Conservation (phyloP, 192 early-diverging fungal genomes). For the Gaertneriomyces sp. region DNA sequence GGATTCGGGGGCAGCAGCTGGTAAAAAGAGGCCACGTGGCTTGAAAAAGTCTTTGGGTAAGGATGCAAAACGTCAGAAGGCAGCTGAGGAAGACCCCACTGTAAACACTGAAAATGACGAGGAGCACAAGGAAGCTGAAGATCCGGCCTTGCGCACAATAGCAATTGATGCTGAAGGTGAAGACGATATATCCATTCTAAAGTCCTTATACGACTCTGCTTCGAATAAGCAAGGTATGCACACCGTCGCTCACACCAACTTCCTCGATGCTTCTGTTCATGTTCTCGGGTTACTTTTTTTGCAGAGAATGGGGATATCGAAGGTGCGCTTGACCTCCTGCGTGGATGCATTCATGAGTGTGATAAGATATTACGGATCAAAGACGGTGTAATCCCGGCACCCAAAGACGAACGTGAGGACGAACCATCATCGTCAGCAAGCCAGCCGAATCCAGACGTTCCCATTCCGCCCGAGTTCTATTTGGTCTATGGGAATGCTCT, state of each 20-base stretch:
- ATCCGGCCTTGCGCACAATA: conserved; percentile 12
- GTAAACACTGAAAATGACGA: background rate
- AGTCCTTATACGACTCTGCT: conserved; percentile 50
- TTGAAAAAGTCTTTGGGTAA: conserved; percentile 23
- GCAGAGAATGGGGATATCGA: conserved; percentile 35
- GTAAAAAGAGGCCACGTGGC: conserved; percentile 22
- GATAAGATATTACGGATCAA: conserved; percentile 49
- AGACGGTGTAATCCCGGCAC: conserved; percentile 6
- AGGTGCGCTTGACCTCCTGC: conserved; percentile 41
- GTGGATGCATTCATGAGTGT: conserved; percentile 59
- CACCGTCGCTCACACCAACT: background rate
- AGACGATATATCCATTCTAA: conserved; percentile 51
- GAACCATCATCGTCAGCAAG: background rate
- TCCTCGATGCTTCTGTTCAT: background rate
- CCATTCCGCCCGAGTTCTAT: conserved; percentile 48
- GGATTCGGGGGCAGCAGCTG: too few species aligned
- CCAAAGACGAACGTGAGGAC: background rate
- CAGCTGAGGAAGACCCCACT: background rate
- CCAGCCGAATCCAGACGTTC: background rate
- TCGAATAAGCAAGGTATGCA: conserved; percentile 29
- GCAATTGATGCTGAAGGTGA: conserved; percentile 25
- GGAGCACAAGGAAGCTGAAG: background rate
- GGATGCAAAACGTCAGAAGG: background rate
- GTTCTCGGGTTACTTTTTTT: background rate
- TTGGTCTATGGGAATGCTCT: conserved; percentile 55